Percentiles rank a stretch among this genome's conserved stretches.
Conservation (phyloP, 2,329 filamentous ascomycete genomes). For the Monosporascus cannonballus region DNA sequence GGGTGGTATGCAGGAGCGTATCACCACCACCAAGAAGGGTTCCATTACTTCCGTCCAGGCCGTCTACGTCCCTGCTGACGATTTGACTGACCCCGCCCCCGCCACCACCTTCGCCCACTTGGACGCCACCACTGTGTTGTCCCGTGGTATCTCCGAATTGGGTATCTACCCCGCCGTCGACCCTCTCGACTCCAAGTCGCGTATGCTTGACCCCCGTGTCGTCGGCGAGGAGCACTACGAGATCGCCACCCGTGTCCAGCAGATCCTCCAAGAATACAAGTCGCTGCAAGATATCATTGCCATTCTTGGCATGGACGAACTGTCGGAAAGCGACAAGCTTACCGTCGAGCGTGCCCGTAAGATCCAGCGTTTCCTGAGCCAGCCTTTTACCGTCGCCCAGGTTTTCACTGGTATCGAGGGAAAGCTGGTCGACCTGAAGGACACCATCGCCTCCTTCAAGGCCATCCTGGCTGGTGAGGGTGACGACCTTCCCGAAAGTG, state of each 20-base stretch:
- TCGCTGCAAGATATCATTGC: constrained; percentile 99
- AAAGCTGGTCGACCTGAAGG: constrained; percentile 95
- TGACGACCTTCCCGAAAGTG: constrained; percentile 91
- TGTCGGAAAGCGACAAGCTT: constrained; percentile 98
- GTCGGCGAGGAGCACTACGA: constrained; percentile 98
- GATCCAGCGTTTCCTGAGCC: constrained; percentile 98
- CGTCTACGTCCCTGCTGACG: constrained; percentile 99
- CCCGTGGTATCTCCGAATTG: constrained; percentile 99
- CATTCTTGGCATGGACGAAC: constrained; percentile 99
- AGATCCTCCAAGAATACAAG: constrained; percentile 99
- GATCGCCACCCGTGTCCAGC: constrained; percentile 89
- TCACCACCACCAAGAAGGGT: constrained; percentile 98
- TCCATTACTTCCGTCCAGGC: constrained; percentile 99
- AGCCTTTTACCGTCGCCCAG: constrained; percentile 88
- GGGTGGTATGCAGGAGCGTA: constrained; percentile 99
- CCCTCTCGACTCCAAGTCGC: constrained; percentile 98
- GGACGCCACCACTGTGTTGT: constrained; percentile 99
- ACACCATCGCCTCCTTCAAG: constrained; percentile 97
- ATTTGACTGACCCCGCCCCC: constrained; percentile 99
- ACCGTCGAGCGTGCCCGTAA: constrained; percentile 99
- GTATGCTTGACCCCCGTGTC: constrained; percentile 98
- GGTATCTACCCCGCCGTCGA: constrained; percentile 99
- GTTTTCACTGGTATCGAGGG: constrained; percentile 94
- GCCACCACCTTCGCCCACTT: constrained; percentile 99
- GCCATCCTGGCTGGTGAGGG: constrained; percentile 90